Conservation (phyloP, 768 basidiomycete genomes). For the Rhodotorula kratochvilovae region DNA sequence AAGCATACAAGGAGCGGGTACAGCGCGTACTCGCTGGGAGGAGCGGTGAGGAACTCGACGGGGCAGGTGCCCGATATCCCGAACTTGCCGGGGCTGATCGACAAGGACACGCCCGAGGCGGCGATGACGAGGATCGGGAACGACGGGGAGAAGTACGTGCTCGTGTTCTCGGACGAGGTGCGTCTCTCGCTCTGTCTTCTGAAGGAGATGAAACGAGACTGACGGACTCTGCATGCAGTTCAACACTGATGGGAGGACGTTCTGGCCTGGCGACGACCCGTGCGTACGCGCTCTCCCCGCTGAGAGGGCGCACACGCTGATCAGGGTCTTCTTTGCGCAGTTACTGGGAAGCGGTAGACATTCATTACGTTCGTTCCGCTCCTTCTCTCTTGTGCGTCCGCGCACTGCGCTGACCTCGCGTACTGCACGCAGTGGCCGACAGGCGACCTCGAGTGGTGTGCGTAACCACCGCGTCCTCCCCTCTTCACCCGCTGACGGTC, state of each 20-base stretch:
- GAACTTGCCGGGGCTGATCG: conserved; percentile 58
- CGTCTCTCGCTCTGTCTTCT: not conserved
- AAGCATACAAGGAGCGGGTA: conserved; percentile 43
- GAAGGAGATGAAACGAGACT: no score
- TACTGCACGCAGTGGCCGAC: conserved; percentile 46
- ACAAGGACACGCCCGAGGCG: conserved; percentile 64
- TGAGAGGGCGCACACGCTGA: no score
- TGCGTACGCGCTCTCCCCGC: no score
- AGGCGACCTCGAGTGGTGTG: conserved; percentile 80
- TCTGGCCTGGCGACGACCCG: conserved; percentile 55
- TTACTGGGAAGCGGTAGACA: conserved; percentile 49
- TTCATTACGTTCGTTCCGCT: conserved; percentile 48
- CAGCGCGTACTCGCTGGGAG: conserved; percentile 68
- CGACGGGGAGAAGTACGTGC: conserved; percentile 70
- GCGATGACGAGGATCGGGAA: conserved; percentile 61
- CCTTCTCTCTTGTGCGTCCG: not conserved
- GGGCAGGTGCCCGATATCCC: conserved; percentile 59
- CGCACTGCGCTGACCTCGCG: not conserved
- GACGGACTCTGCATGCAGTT: not conserved
- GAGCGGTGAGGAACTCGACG: conserved; percentile 59
- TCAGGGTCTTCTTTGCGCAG: not conserved
- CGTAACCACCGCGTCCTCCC: no score
- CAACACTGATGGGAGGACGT: conserved; percentile 65
- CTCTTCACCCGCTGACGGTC: no score
- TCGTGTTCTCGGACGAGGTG: conserved; percentile 82